Conservation (phyloP, 2,329 filamentous ascomycete genomes). For the Alternaria metachromatica region DNA sequence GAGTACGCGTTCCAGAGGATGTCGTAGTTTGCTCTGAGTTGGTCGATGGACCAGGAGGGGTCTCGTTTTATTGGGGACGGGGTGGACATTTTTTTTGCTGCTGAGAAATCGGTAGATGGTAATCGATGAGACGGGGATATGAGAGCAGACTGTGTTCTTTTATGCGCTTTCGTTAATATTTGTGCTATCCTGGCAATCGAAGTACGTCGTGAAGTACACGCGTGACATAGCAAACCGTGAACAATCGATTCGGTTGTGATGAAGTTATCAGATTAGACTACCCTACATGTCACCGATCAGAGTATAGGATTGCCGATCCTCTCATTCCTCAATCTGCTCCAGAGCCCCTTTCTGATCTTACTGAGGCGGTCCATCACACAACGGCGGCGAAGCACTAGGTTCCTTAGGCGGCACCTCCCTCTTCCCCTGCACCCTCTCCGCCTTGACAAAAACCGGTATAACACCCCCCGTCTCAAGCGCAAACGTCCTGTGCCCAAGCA, state of each 20-base stretch:
- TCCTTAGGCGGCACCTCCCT: conserved; percentile 36
- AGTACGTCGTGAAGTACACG: background rate
- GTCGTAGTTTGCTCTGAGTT: background rate
- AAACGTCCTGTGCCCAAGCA: conserved; percentile 66
- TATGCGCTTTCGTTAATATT: background rate
- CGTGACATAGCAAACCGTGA: background rate
- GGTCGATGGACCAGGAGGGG: background rate
- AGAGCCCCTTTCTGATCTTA: background rate
- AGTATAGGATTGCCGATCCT: background rate
- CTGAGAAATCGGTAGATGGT: background rate
- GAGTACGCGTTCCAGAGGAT: background rate
- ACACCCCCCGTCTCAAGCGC: conserved; percentile 69
- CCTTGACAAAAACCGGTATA: conserved; percentile 71
- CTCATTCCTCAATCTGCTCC: background rate
- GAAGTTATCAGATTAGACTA: background rate
- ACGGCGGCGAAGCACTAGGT: conserved; percentile 41
- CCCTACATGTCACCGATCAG: background rate
- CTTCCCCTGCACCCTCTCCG: conserved; percentile 53
- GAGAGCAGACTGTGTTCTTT: background rate
- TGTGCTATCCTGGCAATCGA: background rate
- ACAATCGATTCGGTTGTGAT: background rate
- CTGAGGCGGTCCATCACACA: conserved; percentile 32
- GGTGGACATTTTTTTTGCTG: background rate
- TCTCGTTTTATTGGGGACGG: background rate
- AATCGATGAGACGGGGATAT: background rate